Percentiles rank a stretch among this genome's conserved stretches.
Conservation (phyloP, 2,329 filamentous ascomycete genomes). For the Fusarium fujikuroi region DNA sequence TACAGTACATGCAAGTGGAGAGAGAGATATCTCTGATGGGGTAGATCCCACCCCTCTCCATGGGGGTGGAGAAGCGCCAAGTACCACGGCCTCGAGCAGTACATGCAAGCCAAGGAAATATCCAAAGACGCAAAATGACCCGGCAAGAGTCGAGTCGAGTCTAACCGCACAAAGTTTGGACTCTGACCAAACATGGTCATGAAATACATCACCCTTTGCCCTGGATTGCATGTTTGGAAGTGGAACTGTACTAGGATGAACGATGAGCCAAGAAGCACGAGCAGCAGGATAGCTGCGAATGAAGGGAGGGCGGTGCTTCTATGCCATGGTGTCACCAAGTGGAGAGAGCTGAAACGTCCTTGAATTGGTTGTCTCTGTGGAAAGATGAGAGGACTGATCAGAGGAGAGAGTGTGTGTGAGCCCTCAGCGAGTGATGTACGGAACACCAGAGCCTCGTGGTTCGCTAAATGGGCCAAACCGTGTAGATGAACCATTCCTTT, state of each 20-base stretch:
- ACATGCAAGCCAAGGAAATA: slow-evolving; percentile 5
- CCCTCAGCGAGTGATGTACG: background rate
- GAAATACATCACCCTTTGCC: slow-evolving; percentile 12
- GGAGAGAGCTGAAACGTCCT: slow-evolving; percentile 29
- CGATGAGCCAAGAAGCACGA: slow-evolving; percentile 10
- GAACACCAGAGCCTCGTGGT: slow-evolving; percentile 5
- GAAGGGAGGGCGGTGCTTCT: slow-evolving; percentile 11
- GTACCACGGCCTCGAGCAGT: background rate
- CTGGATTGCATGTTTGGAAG: background rate
- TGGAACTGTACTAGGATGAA: slow-evolving; percentile 3
- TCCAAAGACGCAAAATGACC: slow-evolving; percentile 15
- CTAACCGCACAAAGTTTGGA: slow-evolving; percentile 1
- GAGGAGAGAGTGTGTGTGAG: background rate
- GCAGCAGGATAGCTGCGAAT: background rate
- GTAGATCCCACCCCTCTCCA: slow-evolving; percentile 25
- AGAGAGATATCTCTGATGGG: slow-evolving; percentile 20
- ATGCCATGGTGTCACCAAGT: slow-evolving; percentile 7
- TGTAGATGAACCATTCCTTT: slow-evolving; percentile 20
- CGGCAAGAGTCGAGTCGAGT: background rate
- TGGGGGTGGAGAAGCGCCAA: slow-evolving; percentile 23
- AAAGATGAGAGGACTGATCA: background rate
- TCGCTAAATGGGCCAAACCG: background rate
- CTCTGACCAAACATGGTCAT: slow-evolving; percentile 1
- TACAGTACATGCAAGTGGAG: slow-evolving; percentile 23
- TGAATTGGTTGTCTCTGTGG: slow-evolving; percentile 20